A percentile compares a stretch with the other conserved stretches of the same genome.
Evolutionary conservation across 495 filamentous ascomycete species (phyloP).

Genomic region (Trichoderma reesei): DNA sequence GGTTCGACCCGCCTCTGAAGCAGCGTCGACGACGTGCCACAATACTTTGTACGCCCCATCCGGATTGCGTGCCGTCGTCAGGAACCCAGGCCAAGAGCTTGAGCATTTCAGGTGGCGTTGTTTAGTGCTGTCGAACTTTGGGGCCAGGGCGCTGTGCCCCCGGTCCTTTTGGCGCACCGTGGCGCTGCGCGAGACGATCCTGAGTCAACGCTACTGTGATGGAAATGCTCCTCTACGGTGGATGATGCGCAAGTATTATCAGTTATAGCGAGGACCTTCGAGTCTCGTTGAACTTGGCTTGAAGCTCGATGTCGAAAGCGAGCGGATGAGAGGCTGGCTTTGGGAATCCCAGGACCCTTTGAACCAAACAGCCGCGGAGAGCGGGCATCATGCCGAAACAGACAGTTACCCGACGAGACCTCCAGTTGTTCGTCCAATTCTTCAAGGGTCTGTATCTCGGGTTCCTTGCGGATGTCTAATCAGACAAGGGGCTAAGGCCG

Average conservation of each 20-base stretch:
- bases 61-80: background rate
- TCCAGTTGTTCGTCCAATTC: background rate
- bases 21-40: background rate
- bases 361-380: background rate
- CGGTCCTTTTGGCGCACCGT: background rate
- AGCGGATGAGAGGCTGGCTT: background rate
- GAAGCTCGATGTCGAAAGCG: background rate
- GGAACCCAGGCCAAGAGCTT: background rate
- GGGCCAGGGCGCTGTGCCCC: background rate
- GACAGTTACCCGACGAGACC: background rate
- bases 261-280: background rate
- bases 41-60: background rate
- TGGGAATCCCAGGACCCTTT: background rate
- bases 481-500: background rate
- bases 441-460: background rate
- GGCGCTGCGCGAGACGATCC: background rate
- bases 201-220: background rate
- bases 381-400: background rate
- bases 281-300: background rate
- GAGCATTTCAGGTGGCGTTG: background rate
- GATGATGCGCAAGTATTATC: background rate
- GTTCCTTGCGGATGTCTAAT: background rate
- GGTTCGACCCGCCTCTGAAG: background rate
- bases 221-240: background rate
- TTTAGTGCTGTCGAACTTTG: constrained; percentile 4